Percentiles rank a stretch among this genome's conserved stretches.
These are phyloP conservation scores for Didymellaceae sp. DNA, from an alignment of 2,329 filamentous ascomycete genomes.

Conservation along the genomic window DNA sequence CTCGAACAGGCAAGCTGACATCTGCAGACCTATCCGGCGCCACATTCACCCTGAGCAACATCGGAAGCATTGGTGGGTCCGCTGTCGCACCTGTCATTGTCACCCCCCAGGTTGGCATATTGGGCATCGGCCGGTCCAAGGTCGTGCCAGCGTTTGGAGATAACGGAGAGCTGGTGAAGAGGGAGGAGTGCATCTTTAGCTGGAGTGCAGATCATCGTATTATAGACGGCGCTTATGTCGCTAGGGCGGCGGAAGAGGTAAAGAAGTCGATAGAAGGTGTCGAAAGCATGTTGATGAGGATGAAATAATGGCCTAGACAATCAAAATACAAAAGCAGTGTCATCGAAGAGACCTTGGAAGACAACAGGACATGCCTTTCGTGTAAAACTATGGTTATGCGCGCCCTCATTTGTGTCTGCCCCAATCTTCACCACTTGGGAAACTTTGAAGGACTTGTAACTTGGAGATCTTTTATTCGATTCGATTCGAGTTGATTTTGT, in stretches of 20 bases:
- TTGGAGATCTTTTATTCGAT: too few relatives aligned
- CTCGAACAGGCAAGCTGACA: constrained; percentile 74
- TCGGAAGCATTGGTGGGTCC: constrained; percentile 91
- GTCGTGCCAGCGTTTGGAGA: constrained; percentile 78
- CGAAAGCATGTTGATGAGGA: constrained; percentile 81
- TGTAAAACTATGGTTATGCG: too few relatives aligned
- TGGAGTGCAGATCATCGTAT: constrained; percentile 97
- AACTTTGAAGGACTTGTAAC: too few relatives aligned
- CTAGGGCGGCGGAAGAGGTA: constrained; percentile 84
- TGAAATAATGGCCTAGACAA: constrained; percentile 20
- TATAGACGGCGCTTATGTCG: constrained; percentile 93
- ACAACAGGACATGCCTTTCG: too few relatives aligned
- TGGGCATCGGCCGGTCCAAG: constrained; percentile 84
- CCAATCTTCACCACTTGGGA: too few relatives aligned
- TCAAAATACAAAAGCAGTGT: background rate
- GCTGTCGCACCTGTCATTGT: constrained; percentile 93
- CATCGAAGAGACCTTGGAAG: background rate
- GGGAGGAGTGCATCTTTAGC: constrained; percentile 86
- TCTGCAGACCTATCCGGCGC: constrained; percentile 80
- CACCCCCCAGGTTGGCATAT: constrained; percentile 86
- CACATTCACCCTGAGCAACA: constrained; percentile 96
- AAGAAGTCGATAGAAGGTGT: constrained; percentile 81
- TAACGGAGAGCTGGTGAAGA: constrained; percentile 67
- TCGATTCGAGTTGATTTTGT: too few relatives aligned
- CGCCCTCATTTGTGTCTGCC: too few relatives aligned